phyloP scores from a whole-genome alignment of 2,329 filamentous ascomycete genomes.

The Aspergillus candidus region DNA sequence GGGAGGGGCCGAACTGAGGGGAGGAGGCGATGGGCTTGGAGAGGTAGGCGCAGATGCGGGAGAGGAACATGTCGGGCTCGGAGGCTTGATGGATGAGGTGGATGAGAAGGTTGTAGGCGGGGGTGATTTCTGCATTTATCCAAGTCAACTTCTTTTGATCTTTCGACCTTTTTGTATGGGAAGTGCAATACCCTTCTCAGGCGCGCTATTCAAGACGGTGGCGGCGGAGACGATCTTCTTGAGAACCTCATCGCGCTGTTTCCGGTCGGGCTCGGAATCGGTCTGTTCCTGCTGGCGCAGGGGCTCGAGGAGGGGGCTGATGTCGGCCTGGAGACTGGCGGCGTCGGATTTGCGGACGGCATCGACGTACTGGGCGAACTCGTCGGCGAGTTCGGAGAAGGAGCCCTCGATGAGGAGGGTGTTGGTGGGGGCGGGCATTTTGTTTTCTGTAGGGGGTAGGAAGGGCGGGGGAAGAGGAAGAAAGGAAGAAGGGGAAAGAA shows the following conservation, averaged over 20 bases:
- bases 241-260: constrained; percentile 74
- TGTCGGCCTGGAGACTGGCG: constrained; percentile 52
- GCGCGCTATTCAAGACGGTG: constrained; percentile 69
- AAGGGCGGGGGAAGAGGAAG: constrained; percentile 8
- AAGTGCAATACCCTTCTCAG: constrained; percentile 66
- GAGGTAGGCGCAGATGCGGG: constrained; percentile 83
- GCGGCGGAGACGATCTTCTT: constrained; percentile 84
- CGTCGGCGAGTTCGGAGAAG: constrained; percentile 86
- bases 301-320: constrained; percentile 61
- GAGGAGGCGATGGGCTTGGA: constrained; percentile 80
- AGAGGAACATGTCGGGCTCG: constrained; percentile 78
- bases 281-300: constrained; percentile 49
- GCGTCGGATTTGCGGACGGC: constrained; percentile 63
- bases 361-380: constrained; percentile 93
- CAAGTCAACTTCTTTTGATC: constrained; percentile 4
- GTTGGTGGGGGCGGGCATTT: constrained; percentile 56
- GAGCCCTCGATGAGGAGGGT: constrained; percentile 77
- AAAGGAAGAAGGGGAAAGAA: constrained; percentile 2
- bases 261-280: constrained; percentile 48
- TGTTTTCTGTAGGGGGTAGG: constrained; percentile 8
- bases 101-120: constrained; percentile 93
- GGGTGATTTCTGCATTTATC: constrained; percentile 66
- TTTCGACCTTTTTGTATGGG: neutral
- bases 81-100: constrained; percentile 84
- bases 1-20: constrained; percentile 72